phyloP scores from a whole-genome alignment of 805 yeast genomes.

The Ascoidea asiatica region DNA sequence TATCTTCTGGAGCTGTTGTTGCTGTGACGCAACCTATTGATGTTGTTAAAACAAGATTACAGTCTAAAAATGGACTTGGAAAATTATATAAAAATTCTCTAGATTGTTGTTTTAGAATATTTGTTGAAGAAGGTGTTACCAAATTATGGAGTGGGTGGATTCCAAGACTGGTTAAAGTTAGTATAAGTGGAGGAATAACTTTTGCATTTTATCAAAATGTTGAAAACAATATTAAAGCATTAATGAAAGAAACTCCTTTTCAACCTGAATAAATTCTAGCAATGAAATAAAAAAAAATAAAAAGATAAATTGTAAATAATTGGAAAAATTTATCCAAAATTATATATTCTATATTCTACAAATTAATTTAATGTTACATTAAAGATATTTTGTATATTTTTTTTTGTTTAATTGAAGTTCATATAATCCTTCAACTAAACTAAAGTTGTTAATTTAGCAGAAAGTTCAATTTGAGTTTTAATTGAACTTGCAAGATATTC shows the following conservation, averaged over 20 bases:
- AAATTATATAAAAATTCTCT: conserved; percentile 45
- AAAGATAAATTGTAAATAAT: no score
- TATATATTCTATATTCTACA: conserved; percentile 3
- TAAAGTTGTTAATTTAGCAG: conserved; percentile 57
- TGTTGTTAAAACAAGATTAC: conserved; percentile 77
- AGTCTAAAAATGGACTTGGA: conserved; percentile 49
- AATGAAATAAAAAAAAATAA: no score
- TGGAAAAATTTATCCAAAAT: neutral
- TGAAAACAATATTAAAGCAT: neutral
- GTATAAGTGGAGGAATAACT: conserved; percentile 36
- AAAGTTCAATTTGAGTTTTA: conserved; percentile 71
- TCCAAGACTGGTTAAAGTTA: conserved; percentile 59
- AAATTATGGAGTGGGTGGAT: conserved; percentile 45
- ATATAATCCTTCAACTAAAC: conserved; percentile 22
- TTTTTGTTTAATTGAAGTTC: neutral
- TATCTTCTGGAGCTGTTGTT: conserved; percentile 62
- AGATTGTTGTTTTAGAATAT: conserved; percentile 36
- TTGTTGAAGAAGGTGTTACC: conserved; percentile 30
- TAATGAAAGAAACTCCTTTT: neutral
- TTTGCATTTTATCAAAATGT: no score
- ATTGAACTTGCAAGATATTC: conserved; percentile 75
- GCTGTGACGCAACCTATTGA: conserved; percentile 80
- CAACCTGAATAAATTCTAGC: neutral
- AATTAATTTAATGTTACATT: no score
- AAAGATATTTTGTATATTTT: no score